phyloP scores from a whole-genome alignment of 345 rosid species.

The Odontarrhena argentea region DNA sequence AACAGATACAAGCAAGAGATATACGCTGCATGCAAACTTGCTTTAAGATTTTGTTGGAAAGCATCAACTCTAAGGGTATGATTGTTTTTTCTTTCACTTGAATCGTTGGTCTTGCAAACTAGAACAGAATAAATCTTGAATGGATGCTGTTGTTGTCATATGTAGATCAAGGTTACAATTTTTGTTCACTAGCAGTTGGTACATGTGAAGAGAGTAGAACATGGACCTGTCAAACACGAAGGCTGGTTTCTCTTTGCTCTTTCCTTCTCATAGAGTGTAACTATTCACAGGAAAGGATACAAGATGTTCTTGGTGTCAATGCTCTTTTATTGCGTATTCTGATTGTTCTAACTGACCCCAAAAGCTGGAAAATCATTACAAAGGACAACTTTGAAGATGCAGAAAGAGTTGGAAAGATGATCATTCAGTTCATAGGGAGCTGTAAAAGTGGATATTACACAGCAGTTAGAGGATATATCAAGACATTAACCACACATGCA shows the following conservation, averaged over 20 bases:
- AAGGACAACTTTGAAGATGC: constrained; percentile 49
- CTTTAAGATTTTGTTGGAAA: constrained; percentile 73
- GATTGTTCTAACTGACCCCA: constrained; percentile 70
- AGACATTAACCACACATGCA: constrained; percentile 47
- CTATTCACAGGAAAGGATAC: constrained; percentile 43
- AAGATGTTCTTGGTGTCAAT: constrained; percentile 53
- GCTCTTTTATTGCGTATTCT: constrained; percentile 68
- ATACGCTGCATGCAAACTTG: constrained; percentile 58
- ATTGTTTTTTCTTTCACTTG: constrained; percentile 18
- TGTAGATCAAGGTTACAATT: constrained; percentile 68
- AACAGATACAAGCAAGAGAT: constrained; percentile 53
- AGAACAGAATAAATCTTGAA: not conserved
- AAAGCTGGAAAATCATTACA: constrained; percentile 64
- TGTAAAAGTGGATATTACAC: constrained; percentile 63
- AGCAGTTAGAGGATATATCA: constrained; percentile 66
- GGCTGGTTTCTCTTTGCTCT: constrained; percentile 65
- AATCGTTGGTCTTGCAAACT: not conserved
- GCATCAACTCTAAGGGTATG: constrained; percentile 75
- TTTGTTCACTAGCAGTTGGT: constrained; percentile 64
- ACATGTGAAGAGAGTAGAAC: constrained; percentile 66
- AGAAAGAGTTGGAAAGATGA: constrained; percentile 56
- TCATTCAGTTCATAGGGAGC: constrained; percentile 69
- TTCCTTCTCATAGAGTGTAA: constrained; percentile 61
- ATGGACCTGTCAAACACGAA: constrained; percentile 70
- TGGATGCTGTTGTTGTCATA: constrained; percentile 25